These are phyloP conservation scores for Paxillus rubicundulus DNA, from an alignment of 768 basidiomycete genomes.

Conservation along the genomic window DNA sequence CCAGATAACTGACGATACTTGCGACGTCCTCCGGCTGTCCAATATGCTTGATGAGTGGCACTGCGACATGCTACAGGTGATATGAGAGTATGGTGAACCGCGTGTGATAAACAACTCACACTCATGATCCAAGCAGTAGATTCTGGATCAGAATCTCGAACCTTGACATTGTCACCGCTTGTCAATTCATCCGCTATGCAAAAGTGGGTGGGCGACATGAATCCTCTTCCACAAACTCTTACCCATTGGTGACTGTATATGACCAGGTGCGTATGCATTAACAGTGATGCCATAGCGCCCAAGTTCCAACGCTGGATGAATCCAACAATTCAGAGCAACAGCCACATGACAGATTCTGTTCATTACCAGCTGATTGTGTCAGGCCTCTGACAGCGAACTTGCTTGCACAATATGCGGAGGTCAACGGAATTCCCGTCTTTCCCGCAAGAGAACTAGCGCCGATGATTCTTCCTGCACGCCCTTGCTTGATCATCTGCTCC, in stretches of 20 bases:
- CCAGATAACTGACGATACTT: constrained; percentile 5
- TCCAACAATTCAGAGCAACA: background rate
- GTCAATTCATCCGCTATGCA: background rate
- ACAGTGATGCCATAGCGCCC: constrained; percentile 37
- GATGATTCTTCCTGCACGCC: constrained; percentile 53
- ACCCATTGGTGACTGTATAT: constrained; percentile 33
- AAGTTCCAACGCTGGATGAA: constrained; percentile 27
- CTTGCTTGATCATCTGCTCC: constrained; percentile 55
- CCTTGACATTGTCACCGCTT: background rate
- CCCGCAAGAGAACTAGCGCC: constrained; percentile 31
- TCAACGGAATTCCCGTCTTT: constrained; percentile 4
- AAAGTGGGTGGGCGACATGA: background rate
- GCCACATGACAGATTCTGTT: background rate
- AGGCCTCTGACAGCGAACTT: constrained; percentile 44
- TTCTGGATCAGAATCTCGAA: background rate
- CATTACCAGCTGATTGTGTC: constrained; percentile 39
- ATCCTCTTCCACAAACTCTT: constrained; percentile 2
- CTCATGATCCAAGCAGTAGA: no score
- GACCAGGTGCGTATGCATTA: constrained; percentile 40
- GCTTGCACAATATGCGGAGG: constrained; percentile 31
- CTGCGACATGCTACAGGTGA: no score
- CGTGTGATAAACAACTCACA: no score
- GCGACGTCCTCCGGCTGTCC: no score
- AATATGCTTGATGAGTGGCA: no score
- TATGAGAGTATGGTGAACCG: no score